These are phyloP conservation scores for Acorus calamus DNA, from an alignment of 106 monocot species.

Conservation along the genomic window DNA sequence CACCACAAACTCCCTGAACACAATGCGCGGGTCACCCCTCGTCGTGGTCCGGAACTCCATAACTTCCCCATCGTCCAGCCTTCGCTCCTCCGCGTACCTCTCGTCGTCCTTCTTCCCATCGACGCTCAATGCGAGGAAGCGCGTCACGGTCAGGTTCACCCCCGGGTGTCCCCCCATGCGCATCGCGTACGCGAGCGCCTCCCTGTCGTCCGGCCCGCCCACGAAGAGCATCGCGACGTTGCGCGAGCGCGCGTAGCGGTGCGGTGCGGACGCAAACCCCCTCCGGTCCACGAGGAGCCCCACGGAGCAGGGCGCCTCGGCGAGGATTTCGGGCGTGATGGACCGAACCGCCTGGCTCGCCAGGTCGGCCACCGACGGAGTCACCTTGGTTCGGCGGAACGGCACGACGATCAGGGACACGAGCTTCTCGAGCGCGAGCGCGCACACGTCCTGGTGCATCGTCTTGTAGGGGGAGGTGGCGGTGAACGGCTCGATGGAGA, in stretches of 20 bases:
- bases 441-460: slow-evolving; percentile 69
- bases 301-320: slow-evolving; percentile 52
- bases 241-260: neutral
- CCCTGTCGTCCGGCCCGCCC: too few relatives aligned
- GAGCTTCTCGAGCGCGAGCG: slow-evolving; percentile 36
- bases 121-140: neutral
- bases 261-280: neutral
- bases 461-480: slow-evolving; percentile 59
- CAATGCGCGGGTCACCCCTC: too few relatives aligned
- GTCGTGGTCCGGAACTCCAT: too few relatives aligned
- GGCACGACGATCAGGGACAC: slow-evolving; percentile 58
- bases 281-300: slow-evolving; percentile 46
- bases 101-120: too few relatives aligned
- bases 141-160: slow-evolving; percentile 1
- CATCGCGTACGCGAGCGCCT: neutral
- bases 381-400: slow-evolving; percentile 63
- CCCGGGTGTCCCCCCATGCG: neutral
- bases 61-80: too few relatives aligned
- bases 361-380: slow-evolving; percentile 37
- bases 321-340: slow-evolving; percentile 45
- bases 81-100: too few relatives aligned
- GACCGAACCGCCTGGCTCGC: slow-evolving; percentile 21
- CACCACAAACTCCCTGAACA: neutral
- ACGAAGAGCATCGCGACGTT: neutral
- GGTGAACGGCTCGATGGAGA: slow-evolving; percentile 36